Conservation (phyloP, 441 rosid genomes). For the Erodium chrysanthum region DNA sequence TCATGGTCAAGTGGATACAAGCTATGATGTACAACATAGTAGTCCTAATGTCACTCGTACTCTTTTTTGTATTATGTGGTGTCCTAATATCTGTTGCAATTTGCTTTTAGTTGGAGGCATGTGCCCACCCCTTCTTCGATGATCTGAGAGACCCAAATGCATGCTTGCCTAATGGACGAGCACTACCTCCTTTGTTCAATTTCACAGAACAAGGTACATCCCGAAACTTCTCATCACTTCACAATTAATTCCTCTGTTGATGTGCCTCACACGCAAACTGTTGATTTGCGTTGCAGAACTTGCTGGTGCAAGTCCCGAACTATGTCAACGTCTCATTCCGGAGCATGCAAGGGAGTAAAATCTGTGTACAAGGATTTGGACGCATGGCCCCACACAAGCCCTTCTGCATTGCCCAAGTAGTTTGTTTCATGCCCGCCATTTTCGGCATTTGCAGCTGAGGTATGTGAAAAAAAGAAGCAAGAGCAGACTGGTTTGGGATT, state of each 20-base stretch:
- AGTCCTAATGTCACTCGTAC: constrained; percentile 7
- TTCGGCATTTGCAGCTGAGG: constrained; percentile 5
- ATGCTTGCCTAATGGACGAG: constrained; percentile 49
- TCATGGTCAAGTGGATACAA: neutral
- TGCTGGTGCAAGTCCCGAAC: constrained; percentile 43
- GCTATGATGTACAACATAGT: neutral
- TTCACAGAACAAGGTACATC: constrained; percentile 48
- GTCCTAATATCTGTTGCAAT: neutral
- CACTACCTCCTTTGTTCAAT: constrained; percentile 52
- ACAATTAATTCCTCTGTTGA: neutral
- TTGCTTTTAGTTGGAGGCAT: constrained; percentile 37
- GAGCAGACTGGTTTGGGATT: neutral
- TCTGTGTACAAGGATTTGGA: constrained; percentile 44
- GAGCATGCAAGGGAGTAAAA: constrained; percentile 88
- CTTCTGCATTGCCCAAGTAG: constrained; percentile 1
- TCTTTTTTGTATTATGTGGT: neutral
- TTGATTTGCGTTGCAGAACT: constrained; percentile 2
- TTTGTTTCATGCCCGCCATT: neutral
- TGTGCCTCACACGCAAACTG: neutral
- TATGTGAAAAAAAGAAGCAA: neutral
- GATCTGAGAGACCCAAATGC: constrained; percentile 48
- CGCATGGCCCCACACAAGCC: constrained; percentile 2
- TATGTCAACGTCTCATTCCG: constrained; percentile 55
- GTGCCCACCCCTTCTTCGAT: constrained; percentile 64
- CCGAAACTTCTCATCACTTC: neutral